Evolutionary conservation across 768 basidiomycete species (phyloP), one percentile per base, ranked within the genome.

Genomic region (Clavulina sp.): DNA sequence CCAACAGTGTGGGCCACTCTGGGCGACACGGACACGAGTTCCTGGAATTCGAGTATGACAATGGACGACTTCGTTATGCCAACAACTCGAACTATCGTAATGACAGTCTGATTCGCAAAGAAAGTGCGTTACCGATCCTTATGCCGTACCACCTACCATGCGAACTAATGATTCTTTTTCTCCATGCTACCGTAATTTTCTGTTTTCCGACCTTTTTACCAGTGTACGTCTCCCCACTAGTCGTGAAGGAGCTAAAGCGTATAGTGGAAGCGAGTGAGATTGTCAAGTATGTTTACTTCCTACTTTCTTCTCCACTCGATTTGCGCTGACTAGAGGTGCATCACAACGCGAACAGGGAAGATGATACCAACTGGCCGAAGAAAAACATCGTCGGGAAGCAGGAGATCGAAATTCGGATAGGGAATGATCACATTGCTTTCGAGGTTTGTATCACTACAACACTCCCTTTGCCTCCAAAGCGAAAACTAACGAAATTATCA

Each of bases 1-100:
- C n/a, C n/a, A 49, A 36, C 64, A 88, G 86, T 66, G 93, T 92
- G 29, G 93, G 95, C n/a, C 93, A 99, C 66, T 92, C 89, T 60
- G 93, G 93, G 55, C 91, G 91, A 65, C 91, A 93, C 60, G 92
- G 89, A 21, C 91, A 95, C 68, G 91, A 95, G 65, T 97, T 97
- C 65, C 74, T 99, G 43, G 93, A 99, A 65, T 99, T 97, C 60
- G 93, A 97, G 66, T 96, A 96, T 69, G 84, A 87, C 13, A 86
- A 92, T 70, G 93, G 93, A 34, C 81, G 93, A 57, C 74, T 97
- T 51, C 78, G 95, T 58, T 99, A 97, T 65, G 95, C 95, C 56
- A 93, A 97, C 72, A 97, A 97, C 72, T 96, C 93, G 6, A 99
- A 99, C 68, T 99, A 99, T 69, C 72, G 95, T 30, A 97, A 97